Base-by-base conservation (phyloP, 495 filamentous ascomycete genomes). In the Neurospora discreta region DNA sequence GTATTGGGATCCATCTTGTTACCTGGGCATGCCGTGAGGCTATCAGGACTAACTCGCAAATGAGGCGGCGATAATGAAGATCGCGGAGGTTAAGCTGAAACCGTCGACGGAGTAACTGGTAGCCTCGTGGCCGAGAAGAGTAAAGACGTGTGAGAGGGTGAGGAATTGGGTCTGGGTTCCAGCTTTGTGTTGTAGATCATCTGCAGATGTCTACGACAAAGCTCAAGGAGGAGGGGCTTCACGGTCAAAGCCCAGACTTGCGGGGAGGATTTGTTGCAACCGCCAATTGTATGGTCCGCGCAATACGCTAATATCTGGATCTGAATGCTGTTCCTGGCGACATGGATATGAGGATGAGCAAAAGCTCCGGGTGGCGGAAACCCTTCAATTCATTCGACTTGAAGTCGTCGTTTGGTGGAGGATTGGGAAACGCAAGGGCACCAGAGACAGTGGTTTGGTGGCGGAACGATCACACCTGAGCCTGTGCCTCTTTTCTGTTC, bases 1-100 rank as follows among this genome's bases (percentile, higher is more conserved):
- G 78, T 72, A 41, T 81, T 74, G 10, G 78, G 73, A 70, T 80
- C 79, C 80, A 81, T 81, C 13, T 65, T 65, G 65, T 75, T 43
- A 73, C 69, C 70, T 73, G 40, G 65, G 73, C 77, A 77, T 78
- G 68, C 76, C 76, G 68, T 46, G 39, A 36, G 68, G 26, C 52
- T 65, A 23, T 42, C 18, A 46, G 38, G 69, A 33, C 26, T 36
- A 18, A 70, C 26, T 15, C 41, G 23, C 23, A 30, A 7, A 20
- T 3, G 42, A 39, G 23, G 69, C n/a, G 30, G 10, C 15, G 26
- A 20, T 18, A 18, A 46, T 58, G 41, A 70, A 30, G n/a, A 40
- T 70, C 69, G 39, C 69, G 40, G 39, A 42, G 69, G 42, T 42
- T 13, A 43, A 46, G 18, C 26, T 65, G 26, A 65, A 65, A 33